Evolutionary conservation across 2,329 filamentous ascomycete species (phyloP).

Genomic region (Pseudogymnoascus verrucosus): DNA sequence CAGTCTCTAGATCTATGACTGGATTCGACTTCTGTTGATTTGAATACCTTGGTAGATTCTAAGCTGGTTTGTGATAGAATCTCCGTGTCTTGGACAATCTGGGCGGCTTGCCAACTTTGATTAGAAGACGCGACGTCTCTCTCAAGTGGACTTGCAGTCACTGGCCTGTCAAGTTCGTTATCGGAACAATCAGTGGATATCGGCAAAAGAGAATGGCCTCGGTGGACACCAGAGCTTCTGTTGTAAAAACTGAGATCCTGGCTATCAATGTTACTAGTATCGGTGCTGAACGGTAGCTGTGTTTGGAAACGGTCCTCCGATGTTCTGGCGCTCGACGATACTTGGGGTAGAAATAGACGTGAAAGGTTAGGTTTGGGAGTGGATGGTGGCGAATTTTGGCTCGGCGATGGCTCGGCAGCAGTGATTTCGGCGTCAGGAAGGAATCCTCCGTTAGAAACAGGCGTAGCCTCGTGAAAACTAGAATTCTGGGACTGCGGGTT

Average conservation of each 20-base stretch:
- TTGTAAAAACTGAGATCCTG: background rate
- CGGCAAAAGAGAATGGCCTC: background rate
- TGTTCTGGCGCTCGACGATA: background rate
- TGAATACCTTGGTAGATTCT: background rate
- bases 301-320: background rate
- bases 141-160: background rate
- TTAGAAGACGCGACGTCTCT: background rate
- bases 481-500: background rate
- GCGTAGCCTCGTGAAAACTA: background rate
- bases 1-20: background rate
- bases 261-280: background rate
- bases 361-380: background rate
- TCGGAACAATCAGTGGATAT: conserved; percentile 5
- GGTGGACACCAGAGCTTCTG: background rate
- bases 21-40: background rate
- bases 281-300: background rate
- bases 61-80: background rate
- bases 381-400: background rate
- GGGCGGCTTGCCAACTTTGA: conserved; percentile 4
- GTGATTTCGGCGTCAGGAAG: background rate
- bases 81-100: background rate
- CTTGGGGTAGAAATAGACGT: background rate
- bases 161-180: background rate
- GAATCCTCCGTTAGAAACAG: background rate
- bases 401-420: background rate